phyloP scores from a whole-genome alignment of 2,329 filamentous ascomycete genomes.

The Fusarium nodosum region DNA sequence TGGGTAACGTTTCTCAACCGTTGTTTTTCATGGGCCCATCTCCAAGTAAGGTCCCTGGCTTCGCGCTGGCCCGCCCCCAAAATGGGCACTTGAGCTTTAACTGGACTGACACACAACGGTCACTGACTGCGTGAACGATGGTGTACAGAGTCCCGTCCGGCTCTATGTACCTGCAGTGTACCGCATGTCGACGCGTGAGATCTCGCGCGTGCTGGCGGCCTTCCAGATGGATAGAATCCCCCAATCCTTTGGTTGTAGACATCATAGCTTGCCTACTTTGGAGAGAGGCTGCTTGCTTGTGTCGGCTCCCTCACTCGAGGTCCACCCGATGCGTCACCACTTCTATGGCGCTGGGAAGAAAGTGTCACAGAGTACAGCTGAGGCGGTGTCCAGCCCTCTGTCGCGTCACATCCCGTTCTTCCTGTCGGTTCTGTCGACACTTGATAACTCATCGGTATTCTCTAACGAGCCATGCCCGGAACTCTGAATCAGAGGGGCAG shows the following conservation, averaged over 20 bases:
- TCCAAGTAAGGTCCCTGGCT: conserved; percentile 31
- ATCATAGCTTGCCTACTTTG: conserved; percentile 22
- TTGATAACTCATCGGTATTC: conserved; percentile 22
- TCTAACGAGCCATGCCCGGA: conserved; percentile 36
- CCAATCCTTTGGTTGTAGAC: conserved; percentile 32
- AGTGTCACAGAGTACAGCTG: conserved; percentile 23
- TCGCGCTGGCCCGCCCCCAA: conserved; percentile 42
- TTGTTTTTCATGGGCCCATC: conserved; percentile 40
- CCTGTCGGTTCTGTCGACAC: conserved; percentile 37
- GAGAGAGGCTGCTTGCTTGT: conserved; percentile 25
- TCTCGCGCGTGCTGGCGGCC: conserved; percentile 30
- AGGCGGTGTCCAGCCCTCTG: conserved; percentile 19
- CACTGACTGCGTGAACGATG: conserved; percentile 32
- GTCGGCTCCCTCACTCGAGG: conserved; percentile 39
- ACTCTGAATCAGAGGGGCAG: conserved; percentile 45
- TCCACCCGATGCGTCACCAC: conserved; percentile 37
- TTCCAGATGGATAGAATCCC: conserved; percentile 38
- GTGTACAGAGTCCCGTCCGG: conserved; percentile 31
- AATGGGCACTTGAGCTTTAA: conserved; percentile 46
- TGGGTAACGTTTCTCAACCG: conserved; percentile 44
- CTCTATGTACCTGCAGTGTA: conserved; percentile 40
- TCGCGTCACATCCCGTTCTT: conserved; percentile 23
- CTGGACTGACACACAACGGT: conserved; percentile 46
- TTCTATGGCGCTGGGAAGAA: conserved; percentile 16
- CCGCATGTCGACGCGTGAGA: conserved; percentile 24